These are phyloP conservation scores for Trichomonas vaginalis DNA, from an alignment of 208 protist species.

Conservation along the genomic window DNA sequence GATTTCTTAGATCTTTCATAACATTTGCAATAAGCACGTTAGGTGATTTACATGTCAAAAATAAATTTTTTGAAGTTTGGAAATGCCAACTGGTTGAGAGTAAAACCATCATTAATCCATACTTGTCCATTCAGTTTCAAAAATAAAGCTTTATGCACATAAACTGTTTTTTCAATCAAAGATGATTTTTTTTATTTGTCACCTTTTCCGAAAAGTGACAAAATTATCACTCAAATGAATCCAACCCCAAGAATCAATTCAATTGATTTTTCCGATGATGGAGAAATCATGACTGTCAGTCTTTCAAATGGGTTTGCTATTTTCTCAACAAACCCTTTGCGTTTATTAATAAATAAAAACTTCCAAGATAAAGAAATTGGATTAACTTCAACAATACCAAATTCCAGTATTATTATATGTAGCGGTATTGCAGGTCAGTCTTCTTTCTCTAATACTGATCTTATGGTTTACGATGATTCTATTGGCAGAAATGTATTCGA, in stretches of 20 bases:
- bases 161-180: too few relatives aligned
- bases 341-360: background rate
- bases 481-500: background rate
- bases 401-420: background rate
- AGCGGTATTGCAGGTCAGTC: background rate
- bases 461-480: background rate
- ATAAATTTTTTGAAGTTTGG: too few relatives aligned
- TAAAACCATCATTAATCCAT: too few relatives aligned
- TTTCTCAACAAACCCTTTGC: background rate
- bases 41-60: too few relatives aligned
- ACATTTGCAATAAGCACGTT: too few relatives aligned
- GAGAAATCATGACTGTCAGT: background rate
- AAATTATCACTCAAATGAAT: background rate
- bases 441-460: background rate
- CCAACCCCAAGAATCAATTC: background rate
- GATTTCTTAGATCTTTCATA: too few relatives aligned
- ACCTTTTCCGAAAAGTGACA: background rate
- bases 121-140: too few relatives aligned
- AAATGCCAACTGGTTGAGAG: too few relatives aligned
- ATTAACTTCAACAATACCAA: background rate
- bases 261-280: background rate
- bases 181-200: too few relatives aligned
- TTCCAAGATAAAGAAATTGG: background rate
- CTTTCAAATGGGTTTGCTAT: background rate
- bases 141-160: too few relatives aligned